Evolutionary conservation across 2,329 filamentous ascomycete species (phyloP).

Genomic region (Fusarium mangiferae): DNA sequence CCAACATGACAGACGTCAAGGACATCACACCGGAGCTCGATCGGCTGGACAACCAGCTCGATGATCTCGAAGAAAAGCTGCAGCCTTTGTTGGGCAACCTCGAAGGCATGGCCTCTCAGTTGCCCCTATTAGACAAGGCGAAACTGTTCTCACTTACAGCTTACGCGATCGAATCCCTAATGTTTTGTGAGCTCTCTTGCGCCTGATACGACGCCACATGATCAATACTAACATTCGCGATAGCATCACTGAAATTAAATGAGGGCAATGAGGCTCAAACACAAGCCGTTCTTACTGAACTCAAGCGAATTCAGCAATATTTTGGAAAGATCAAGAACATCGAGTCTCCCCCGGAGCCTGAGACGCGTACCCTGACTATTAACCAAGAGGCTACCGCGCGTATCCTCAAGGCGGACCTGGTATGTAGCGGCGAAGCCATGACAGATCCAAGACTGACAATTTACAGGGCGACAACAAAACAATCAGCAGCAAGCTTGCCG

Average conservation of each 20-base stretch:
- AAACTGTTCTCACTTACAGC: conserved; percentile 90
- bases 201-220: no score
- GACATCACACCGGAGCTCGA: conserved; percentile 76
- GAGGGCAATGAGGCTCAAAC: conserved; percentile 83
- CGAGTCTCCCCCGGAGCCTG: conserved; percentile 64
- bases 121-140: conserved; percentile 93
- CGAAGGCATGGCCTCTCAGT: conserved; percentile 75
- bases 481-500: conserved; percentile 62
- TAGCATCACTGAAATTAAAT: conserved; percentile 75
- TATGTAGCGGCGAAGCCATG: conserved; percentile 52
- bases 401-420: conserved; percentile 84
- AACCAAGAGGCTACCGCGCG: conserved; percentile 83
- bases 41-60: conserved; percentile 80
- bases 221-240: neutral
- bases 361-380: conserved; percentile 64
- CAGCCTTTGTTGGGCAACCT: conserved; percentile 77
- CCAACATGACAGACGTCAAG: conserved; percentile 54
- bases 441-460: conserved; percentile 24
- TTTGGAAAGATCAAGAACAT: conserved; percentile 88
- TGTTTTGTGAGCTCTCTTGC: conserved; percentile 73
- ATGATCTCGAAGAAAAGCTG: conserved; percentile 79
- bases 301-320: conserved; percentile 88
- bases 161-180: conserved; percentile 88
- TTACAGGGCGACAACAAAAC: conserved; percentile 61
- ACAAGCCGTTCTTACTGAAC: conserved; percentile 86